Conservation (phyloP, 1,139 yeast species). For the Hemisphaericaspora xylanilytica region DNA sequence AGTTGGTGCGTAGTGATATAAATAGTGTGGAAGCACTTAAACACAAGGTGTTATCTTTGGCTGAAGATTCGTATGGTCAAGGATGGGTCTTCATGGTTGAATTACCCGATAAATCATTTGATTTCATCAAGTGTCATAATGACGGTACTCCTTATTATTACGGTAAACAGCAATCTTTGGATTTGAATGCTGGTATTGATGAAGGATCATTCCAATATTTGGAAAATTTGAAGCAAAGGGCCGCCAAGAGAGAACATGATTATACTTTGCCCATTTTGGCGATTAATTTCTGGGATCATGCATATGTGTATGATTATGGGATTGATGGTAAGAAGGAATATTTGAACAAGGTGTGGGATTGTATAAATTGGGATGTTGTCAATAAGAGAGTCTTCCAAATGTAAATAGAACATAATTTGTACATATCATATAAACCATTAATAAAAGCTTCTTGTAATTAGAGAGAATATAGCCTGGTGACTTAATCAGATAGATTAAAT, state of each 20-base stretch:
- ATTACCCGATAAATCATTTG: conserved; percentile 61
- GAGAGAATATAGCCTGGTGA: conserved; percentile 2
- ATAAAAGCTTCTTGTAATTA: conserved; percentile 5
- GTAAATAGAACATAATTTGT: conserved; percentile 16
- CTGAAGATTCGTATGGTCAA: conserved; percentile 58
- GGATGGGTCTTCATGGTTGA: conserved; percentile 94
- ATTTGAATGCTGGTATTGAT: conserved; percentile 70
- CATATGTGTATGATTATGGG: conserved; percentile 82
- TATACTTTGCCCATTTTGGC: conserved; percentile 77
- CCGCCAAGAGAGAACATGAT: conserved; percentile 50
- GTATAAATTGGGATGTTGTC: conserved; percentile 85
- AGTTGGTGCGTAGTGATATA: conserved; percentile 37
- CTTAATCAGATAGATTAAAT: conserved; percentile 1
- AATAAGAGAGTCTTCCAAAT: conserved; percentile 56
- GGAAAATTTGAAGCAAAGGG: conserved; percentile 45
- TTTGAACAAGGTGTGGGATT: conserved; percentile 71
- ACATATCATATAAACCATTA: too few relatives aligned
- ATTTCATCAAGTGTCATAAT: conserved; percentile 64
- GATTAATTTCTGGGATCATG: conserved; percentile 84
- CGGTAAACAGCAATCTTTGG: conserved; percentile 71
- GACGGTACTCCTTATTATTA: conserved; percentile 90
- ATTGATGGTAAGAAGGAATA: conserved; percentile 71
- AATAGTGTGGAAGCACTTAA: conserved; percentile 52
- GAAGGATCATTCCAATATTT: conserved; percentile 51
- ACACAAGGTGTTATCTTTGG: conserved; percentile 51